phyloP scores from a whole-genome alignment of 2,329 filamentous ascomycete species.

The Fusarium papillatum region DNA sequence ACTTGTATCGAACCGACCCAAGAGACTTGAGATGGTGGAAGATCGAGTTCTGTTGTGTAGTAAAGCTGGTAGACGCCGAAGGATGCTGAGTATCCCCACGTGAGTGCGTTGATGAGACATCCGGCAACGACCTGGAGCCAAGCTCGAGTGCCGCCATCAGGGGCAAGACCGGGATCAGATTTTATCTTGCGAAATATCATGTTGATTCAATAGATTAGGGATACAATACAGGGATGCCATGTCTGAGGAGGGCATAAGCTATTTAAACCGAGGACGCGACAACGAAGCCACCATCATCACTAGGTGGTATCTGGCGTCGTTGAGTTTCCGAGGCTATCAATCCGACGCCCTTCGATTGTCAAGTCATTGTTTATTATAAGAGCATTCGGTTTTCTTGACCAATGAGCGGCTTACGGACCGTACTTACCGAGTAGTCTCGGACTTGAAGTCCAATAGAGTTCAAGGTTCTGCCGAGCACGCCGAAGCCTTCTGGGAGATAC shows the following conservation, averaged over 20 bases:
- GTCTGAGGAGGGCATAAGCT: not conserved
- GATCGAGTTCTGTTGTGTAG: not conserved
- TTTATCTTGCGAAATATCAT: not conserved
- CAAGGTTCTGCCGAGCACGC: not conserved
- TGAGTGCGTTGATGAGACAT: not conserved
- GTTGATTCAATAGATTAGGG: not conserved
- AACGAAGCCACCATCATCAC: not conserved
- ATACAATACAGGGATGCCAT: not conserved
- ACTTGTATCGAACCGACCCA: not conserved
- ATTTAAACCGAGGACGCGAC: not conserved
- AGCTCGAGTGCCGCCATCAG: not conserved
- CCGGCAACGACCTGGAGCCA: not conserved
- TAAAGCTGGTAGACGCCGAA: not conserved
- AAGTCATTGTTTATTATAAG: not conserved
- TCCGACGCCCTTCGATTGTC: not conserved
- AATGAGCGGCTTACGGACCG: not conserved
- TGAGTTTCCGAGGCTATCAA: not conserved
- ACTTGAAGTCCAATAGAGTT: not conserved
- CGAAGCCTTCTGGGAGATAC: not conserved
- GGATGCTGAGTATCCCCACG: not conserved
- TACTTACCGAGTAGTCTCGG: not conserved
- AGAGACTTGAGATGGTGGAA: not conserved
- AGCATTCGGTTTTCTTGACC: not conserved
- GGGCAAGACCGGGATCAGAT: not conserved
- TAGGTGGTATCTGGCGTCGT: not conserved